phyloP scores from a whole-genome alignment of 139 green algal species.

The Chlorella sorokiniana region DNA sequence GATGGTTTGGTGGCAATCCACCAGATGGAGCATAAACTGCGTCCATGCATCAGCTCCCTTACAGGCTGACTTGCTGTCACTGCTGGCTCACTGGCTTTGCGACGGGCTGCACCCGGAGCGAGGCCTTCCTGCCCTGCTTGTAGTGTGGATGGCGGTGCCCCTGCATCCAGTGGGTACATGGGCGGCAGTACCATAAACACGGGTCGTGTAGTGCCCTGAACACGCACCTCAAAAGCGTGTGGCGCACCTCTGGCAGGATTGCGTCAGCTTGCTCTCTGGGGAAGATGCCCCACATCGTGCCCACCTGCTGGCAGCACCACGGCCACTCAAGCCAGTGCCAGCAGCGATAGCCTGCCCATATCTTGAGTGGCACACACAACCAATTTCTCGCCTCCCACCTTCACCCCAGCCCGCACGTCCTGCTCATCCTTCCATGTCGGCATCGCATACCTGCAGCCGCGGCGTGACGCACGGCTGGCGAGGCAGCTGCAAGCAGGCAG shows the following conservation, averaged over 20 bases:
- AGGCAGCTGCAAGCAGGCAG: not conserved
- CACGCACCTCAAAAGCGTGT: no score
- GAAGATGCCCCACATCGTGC: constrained; percentile 53
- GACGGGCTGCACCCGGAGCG: constrained; percentile 5
- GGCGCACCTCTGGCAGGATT: constrained; percentile 35
- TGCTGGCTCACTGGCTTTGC: no score
- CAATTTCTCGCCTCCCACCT: constrained; percentile 28
- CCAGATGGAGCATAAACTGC: no score
- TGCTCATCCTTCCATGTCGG: constrained; percentile 51
- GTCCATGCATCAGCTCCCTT: no score
- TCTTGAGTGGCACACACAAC: not conserved
- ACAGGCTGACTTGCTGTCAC: no score
- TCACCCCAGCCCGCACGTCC: constrained; percentile 43
- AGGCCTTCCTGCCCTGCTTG: not conserved
- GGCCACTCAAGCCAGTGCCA: not conserved
- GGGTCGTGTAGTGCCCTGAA: no score
- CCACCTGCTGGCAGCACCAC: constrained; percentile 5
- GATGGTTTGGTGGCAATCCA: no score
- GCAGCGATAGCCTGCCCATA: not conserved
- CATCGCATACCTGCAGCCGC: constrained; percentile 21
- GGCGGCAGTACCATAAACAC: not conserved
- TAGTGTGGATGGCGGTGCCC: constrained; percentile 6
- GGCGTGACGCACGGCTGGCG: no score
- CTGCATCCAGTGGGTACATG: no score
- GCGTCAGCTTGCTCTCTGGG: constrained; percentile 20